These are phyloP conservation scores for Cutaneotrichosporon sp. DNA, from an alignment of 1,284 basidiomycete species.

Conservation along the genomic window DNA sequence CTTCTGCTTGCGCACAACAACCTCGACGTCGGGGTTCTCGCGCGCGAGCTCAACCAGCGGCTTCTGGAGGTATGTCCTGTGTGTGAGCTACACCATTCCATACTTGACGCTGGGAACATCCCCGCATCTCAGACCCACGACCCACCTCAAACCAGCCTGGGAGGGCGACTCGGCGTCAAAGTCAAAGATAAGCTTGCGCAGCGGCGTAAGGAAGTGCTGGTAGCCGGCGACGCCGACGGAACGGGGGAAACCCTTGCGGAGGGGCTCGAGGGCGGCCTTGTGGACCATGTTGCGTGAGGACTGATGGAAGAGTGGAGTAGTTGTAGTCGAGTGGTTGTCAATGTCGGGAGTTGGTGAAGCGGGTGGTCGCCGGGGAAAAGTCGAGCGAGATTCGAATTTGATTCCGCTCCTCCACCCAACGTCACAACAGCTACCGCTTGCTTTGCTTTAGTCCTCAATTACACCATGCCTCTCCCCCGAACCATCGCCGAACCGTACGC, in stretches of 20 bases:
- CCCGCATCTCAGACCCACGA: neutral
- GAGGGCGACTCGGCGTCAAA: conserved; percentile 44
- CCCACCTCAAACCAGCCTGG: conserved; percentile 46
- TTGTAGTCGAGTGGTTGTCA: neutral
- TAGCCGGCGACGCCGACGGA: conserved; percentile 48
- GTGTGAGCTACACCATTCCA: conserved; percentile 9
- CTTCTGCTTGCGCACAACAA: conserved; percentile 51
- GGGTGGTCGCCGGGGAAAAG: neutral
- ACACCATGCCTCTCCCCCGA: conserved; percentile 36
- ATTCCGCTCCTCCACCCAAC: neutral
- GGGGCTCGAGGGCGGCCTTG: neutral
- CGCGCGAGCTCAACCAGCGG: conserved; percentile 37
- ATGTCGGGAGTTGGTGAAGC: neutral
- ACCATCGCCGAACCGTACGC: conserved; percentile 35
- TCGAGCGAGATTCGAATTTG: neutral
- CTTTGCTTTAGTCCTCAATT: neutral
- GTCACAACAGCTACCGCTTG: neutral
- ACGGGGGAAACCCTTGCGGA: conserved; percentile 16
- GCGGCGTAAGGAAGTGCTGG: conserved; percentile 46
- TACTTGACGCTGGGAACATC: too few relatives aligned
- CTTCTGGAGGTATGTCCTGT: conserved; percentile 25
- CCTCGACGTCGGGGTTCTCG: conserved; percentile 53
- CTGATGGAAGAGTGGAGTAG: neutral
- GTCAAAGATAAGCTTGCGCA: conserved; percentile 50
- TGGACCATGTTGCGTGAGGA: neutral